Evolutionary conservation across 148 eudicot species (phyloP).

Genomic region (Vaccinium vitisidaea): DNA sequence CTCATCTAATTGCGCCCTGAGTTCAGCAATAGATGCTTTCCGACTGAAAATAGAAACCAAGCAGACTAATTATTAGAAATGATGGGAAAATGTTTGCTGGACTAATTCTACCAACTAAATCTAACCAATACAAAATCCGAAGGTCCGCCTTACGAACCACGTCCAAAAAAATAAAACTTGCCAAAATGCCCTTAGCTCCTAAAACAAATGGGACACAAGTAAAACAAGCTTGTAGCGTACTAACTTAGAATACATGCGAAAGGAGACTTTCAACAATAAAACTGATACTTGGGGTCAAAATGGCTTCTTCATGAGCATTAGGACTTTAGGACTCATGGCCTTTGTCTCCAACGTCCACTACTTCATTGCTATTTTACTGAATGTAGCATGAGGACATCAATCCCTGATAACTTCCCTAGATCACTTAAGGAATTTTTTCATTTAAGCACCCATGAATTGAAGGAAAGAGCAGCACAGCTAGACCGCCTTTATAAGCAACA

Average conservation of each 20-base stretch:
- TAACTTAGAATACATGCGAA: not conserved
- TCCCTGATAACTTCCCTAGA: not conserved
- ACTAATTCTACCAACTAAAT: not conserved
- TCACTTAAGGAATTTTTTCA: not conserved
- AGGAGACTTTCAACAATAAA: not conserved
- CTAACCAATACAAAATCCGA: not conserved
- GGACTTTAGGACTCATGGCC: not conserved
- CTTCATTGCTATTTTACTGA: not conserved
- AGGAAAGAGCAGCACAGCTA: slow-evolving; percentile 1
- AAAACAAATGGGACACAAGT: not conserved
- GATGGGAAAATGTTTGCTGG: not conserved
- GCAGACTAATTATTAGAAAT: slow-evolving; percentile 10
- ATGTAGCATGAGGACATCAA: not conserved
- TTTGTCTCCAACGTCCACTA: not conserved
- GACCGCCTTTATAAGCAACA: not conserved
- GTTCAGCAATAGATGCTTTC: slow-evolving; percentile 71
- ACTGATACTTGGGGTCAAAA: not conserved
- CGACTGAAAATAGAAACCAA: slow-evolving; percentile 52
- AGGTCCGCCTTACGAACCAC: not conserved
- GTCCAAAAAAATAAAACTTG: not conserved
- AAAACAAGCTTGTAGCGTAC: not conserved
- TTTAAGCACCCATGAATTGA: not conserved
- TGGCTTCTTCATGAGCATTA: not conserved
- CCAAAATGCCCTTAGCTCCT: not conserved
- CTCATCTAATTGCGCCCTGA: slow-evolving; percentile 71